Evolutionary conservation across 225 moss, liverwort and hornwort genomes (phyloP), one percentile per base, ranked within the genome.

Genomic region (Neckera pumila): DNA sequence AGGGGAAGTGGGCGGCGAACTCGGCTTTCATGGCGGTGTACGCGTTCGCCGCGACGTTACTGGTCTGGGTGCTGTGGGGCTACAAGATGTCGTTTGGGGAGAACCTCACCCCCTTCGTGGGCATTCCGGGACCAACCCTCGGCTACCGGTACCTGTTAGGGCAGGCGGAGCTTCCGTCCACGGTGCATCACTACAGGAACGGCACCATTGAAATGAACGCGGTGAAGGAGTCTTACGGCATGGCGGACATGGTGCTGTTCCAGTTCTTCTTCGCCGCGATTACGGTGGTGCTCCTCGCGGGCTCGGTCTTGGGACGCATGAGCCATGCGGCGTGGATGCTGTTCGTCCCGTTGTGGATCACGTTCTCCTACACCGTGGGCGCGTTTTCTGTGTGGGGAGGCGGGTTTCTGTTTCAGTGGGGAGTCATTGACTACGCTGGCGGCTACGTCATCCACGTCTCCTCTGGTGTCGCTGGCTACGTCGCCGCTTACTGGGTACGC

Each of bases 191-290:
- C 75, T 87, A 91, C 79, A 45, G 75, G 8, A 91, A 93, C 31
- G 91, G 90, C 42, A 86, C 85, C 8, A n/a, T 91, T 15, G 93
- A 93, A 82, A 86, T 40, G 86, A 7, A 49, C 4, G 61, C 34
- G 75, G 76, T 74, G 40, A 36, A 12, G 56, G 91, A 17, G 38
- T 57, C 1, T 12, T 93, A 90, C 63, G 79, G 81, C 49, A 93
- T 92, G 93, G 84, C 72, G 18, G 69, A 89, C 78, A 69, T 93
- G 86, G 93, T 93, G 61, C 87, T 92, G 75, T 93, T 91, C 86
- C 93, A 93, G 87, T 93, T 93, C 87, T 92, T 90, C 89, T 93
- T 93, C 89, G 93, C 93, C 42, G 93, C 93, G 20, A 93, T 93
- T 82, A 93, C 93, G 6, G 59, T 93, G 62, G 79, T 93, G 17